Evolutionary conservation across 345 rosid genomes (phyloP), one percentile per base, ranked within the genome.

Genomic region (Acer negundo): DNA sequence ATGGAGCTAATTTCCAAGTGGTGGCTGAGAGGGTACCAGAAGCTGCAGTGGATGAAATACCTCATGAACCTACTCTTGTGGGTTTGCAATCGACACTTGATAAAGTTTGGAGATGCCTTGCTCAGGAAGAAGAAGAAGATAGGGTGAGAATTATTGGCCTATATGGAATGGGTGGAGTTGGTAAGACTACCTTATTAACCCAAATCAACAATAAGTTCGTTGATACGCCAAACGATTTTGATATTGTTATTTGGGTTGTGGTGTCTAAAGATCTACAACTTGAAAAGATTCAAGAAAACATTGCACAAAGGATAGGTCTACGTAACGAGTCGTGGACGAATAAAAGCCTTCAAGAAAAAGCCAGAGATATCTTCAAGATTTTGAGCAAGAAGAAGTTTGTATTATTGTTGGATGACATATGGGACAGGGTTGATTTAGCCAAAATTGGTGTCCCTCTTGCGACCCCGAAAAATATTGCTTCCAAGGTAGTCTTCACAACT

Each of bases 121-220:
- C 38, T 35, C 38, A 4, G 38, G 38, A 3, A 28, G 77, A 62
- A 9, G 17, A 23, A 4, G 1, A 63, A 10, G n/a, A 35, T 35
- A 6, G 0, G 6, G 38, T 10, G 20, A 68, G 76, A 15, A 58
- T 58, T 38, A 12, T 73, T 13, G 75, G 80, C 28, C 4, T 77
- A 2, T 69, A 67, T 20, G 80, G 80, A 19, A 66, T 76, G 72
- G 78, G 78, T 10, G 78, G 78, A 16, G 78, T 76, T n/a, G 78
- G 78, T 0, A 77, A 70, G 46, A 77, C 80, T 3, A 77, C 75
- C 23, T 69, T 77, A 19, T 49, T 77, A 16, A 69, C 66, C 3
- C 67, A 69, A 28, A 42, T 69, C 46, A 77, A 77, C 68, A 77
- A 77, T 49, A 13, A 28, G 9, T 62, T 77, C 28, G 11, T 23